Base-by-base conservation (phyloP, 352 stramenopile genomes). In the Pythium utonaiense region DNA sequence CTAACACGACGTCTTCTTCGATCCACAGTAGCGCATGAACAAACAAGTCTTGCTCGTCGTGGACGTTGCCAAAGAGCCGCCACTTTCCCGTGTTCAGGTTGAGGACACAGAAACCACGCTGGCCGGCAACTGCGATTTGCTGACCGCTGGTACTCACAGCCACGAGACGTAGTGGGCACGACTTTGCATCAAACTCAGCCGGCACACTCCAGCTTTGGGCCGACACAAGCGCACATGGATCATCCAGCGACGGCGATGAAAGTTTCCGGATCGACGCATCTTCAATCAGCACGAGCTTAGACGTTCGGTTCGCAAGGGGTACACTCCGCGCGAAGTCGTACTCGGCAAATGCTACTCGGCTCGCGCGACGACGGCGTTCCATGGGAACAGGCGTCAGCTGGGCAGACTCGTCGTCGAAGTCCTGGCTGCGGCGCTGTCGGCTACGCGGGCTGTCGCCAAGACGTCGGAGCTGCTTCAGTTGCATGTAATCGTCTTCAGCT, bases 1-100 rank as follows among this genome's bases (percentile, higher is more conserved):
- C 81, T 2, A 90, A 60, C n/a, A 95, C 41, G 6, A 69, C 72
- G 56, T 95, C 83, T 25, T 93, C 78, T 1, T 53, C 53, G 44
- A 89, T 47, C 86, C 86, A 95, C 3, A 81, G 33, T 19, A 95
- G 62, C 21, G 83, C 71, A 33, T 82, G 77, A 1, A 92, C 80
- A 3, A 69, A 63, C 57, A 93, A 73, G 40, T 92, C 83, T 41
- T 90, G 83, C 58, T 95, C 86, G 27, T 93, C 80, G 45, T 91
- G 85, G 33, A 93, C 80, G 36, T 93, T 95, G 33, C 86, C 86
- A 70, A 95, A 95, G 57, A 90, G 67, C 3, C 83, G 71, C 86
- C 86, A 95, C 60, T 92, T 92, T 27, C 75, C 77, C 6, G 75
- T 90, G 16, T 64, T 38, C 25, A 81, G 21, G 36, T 93, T 92